Percentiles rank a stretch among this genome's conserved stretches.
Conservation (phyloP, 1,284 basidiomycete species). For the Pyrrhoderma lamaoense region DNA sequence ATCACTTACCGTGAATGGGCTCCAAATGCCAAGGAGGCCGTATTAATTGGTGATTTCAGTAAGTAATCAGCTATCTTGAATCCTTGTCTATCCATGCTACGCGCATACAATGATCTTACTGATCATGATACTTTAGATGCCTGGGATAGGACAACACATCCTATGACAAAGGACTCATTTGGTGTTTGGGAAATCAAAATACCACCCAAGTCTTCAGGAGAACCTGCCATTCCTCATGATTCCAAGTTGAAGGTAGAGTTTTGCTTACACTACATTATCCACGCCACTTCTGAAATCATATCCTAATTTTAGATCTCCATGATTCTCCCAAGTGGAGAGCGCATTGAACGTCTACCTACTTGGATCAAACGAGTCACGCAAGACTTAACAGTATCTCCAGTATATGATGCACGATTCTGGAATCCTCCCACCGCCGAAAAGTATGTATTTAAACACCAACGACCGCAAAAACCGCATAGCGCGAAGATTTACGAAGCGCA, state of each 20-base stretch:
- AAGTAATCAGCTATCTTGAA: conserved; percentile 30
- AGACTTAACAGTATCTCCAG: conserved; percentile 81
- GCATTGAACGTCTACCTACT: conserved; percentile 86
- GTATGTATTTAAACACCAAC: conserved; percentile 80
- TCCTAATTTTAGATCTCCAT: conserved; percentile 64
- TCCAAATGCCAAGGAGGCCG: conserved; percentile 78
- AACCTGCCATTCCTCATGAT: conserved; percentile 87
- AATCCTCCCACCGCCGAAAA: conserved; percentile 71
- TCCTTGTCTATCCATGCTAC: no score
- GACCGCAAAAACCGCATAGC: conserved; percentile 62
- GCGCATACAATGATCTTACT: conserved; percentile 2
- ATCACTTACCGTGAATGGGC: conserved; percentile 95
- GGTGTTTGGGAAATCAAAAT: conserved; percentile 90
- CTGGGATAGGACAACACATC: conserved; percentile 82
- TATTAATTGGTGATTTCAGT: conserved; percentile 96
- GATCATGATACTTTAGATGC: conserved; percentile 47
- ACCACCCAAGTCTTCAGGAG: conserved; percentile 61
- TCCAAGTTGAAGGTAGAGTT: conserved; percentile 78
- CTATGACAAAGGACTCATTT: conserved; percentile 81
- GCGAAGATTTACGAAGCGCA: conserved; percentile 95
- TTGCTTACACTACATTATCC: not conserved
- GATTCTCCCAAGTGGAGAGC: conserved; percentile 66
- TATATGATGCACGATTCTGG: conserved; percentile 98
- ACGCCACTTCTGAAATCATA: not conserved
- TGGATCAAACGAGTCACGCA: conserved; percentile 97